Conservation (phyloP, 2,329 filamentous ascomycete genomes). For the Scopulariopsis brevicaulis region DNA sequence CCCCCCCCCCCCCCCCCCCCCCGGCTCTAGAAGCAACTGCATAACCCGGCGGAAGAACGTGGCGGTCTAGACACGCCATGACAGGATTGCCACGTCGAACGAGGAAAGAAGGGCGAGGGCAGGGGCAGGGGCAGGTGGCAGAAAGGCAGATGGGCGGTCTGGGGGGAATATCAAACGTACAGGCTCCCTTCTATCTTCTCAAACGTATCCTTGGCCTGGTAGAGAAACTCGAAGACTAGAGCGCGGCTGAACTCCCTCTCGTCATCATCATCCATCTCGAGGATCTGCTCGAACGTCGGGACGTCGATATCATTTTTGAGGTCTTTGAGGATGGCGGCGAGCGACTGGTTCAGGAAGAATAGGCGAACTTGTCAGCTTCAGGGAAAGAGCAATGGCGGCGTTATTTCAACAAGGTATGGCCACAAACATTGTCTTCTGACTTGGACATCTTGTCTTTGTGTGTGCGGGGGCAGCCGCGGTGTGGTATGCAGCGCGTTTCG, state of each 20-base stretch:
- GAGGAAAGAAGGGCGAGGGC: too few relatives aligned
- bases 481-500: background rate
- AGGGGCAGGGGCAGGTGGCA: background rate
- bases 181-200: slow-evolving; percentile 68
- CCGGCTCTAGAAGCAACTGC: background rate
- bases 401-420: background rate
- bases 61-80: too few relatives aligned
- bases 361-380: background rate
- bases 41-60: background rate
- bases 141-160: background rate
- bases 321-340: background rate
- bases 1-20: too few relatives aligned
- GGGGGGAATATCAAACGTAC: slow-evolving; percentile 35
- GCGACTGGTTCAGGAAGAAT: background rate
- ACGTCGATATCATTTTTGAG: slow-evolving; percentile 55
- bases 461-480: background rate
- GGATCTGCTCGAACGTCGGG: slow-evolving; percentile 81
- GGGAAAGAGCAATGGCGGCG: background rate
- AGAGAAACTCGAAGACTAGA: slow-evolving; percentile 87
- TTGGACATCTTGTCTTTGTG: background rate
- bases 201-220: slow-evolving; percentile 82
- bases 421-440: background rate
- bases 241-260: slow-evolving; percentile 79
- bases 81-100: too few relatives aligned
- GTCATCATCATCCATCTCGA: slow-evolving; percentile 93